Percentiles rank a stretch among this genome's conserved stretches.
phyloP scores from a whole-genome alignment of 2,329 filamentous ascomycete genomes.

The Clathrospora elynae region DNA sequence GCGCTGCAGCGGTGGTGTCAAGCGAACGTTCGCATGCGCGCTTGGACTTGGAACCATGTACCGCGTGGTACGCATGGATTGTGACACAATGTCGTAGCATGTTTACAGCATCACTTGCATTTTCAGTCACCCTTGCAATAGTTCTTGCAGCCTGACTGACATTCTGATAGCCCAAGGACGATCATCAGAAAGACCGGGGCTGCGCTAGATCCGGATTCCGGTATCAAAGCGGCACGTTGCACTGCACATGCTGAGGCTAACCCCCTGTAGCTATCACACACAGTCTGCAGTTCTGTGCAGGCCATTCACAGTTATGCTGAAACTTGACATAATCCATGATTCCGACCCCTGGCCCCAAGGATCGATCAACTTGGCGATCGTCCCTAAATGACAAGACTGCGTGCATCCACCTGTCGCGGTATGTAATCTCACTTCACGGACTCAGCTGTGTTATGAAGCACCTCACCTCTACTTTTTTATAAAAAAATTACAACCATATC shows the following conservation, averaged over 20 bases:
- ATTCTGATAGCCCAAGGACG: too few species aligned
- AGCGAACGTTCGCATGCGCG: too few species aligned
- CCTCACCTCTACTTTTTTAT: neutral
- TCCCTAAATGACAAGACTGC: too few species aligned
- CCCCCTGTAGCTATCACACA: slow-evolving; percentile 10
- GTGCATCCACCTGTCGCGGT: too few species aligned
- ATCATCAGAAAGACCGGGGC: too few species aligned
- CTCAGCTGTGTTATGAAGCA: too few species aligned
- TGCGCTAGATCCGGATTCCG: slow-evolving; percentile 6
- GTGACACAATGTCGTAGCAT: slow-evolving; percentile 9
- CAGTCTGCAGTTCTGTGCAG: slow-evolving; percentile 1
- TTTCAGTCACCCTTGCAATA: neutral
- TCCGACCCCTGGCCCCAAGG: neutral
- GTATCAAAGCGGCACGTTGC: slow-evolving; percentile 4
- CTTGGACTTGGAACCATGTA: slow-evolving; percentile 8
- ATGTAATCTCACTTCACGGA: too few species aligned
- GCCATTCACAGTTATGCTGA: slow-evolving; percentile 5
- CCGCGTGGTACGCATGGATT: slow-evolving; percentile 7
- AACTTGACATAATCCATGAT: neutral
- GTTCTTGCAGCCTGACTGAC: neutral
- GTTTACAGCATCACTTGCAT: neutral
- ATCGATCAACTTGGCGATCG: too few species aligned
- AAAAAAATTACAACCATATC: too few species aligned
- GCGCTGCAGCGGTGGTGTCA: too few species aligned
- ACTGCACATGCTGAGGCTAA: slow-evolving; percentile 5